Conservation (phyloP, 1,284 basidiomycete genomes). For the Ceratobasidium papillatum region DNA sequence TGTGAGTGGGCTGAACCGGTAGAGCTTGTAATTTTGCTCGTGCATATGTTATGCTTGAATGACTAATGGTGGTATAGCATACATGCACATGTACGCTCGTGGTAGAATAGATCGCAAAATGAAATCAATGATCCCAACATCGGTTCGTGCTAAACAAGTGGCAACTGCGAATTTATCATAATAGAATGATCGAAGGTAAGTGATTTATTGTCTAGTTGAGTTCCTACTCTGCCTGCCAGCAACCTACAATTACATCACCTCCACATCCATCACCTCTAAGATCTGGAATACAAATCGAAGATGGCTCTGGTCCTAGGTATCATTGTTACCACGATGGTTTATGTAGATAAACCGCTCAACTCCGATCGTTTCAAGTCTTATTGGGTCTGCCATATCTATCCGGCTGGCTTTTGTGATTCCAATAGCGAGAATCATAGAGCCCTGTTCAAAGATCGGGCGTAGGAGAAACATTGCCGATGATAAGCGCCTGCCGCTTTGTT, state of each 20-base stretch:
- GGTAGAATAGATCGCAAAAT: too few relatives aligned
- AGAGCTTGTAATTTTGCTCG: too few relatives aligned
- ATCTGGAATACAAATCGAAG: background rate
- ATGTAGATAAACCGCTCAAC: background rate
- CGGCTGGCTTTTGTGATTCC: constrained; percentile 74
- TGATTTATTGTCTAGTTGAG: too few relatives aligned
- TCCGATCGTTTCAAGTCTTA: constrained; percentile 31
- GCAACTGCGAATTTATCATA: too few relatives aligned
- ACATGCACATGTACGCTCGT: too few relatives aligned
- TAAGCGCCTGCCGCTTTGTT: background rate
- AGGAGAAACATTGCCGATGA: background rate
- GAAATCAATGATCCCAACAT: too few relatives aligned
- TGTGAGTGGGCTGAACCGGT: background rate
- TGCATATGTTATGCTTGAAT: too few relatives aligned
- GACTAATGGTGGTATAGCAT: too few relatives aligned
- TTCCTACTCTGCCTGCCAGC: too few relatives aligned
- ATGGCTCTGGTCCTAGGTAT: background rate
- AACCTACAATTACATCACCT: constrained; percentile 4
- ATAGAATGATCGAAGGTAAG: too few relatives aligned
- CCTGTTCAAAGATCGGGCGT: constrained; percentile 14
- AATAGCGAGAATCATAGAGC: constrained; percentile 66
- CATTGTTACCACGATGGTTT: background rate
- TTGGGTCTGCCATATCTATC: constrained; percentile 77
- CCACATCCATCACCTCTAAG: background rate
- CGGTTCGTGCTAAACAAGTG: too few relatives aligned